Base-by-base conservation (phyloP, 2,329 filamentous ascomycete genomes). In the Emmonsiellopsis sp. region DNA sequence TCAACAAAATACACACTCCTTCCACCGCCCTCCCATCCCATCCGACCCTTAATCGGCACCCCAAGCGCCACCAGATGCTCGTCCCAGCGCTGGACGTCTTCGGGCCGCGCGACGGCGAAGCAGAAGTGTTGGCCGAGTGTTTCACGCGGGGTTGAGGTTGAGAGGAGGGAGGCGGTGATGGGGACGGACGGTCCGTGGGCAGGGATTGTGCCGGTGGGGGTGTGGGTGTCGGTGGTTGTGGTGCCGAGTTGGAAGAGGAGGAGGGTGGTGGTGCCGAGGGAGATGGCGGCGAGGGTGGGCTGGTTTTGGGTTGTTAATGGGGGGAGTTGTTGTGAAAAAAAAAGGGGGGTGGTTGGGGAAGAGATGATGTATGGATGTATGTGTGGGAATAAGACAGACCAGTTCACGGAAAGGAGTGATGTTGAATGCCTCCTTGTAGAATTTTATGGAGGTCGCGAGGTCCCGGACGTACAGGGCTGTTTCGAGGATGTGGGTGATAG, bases 1-100 rank as follows among this genome's bases (percentile, higher is more conserved):
- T 66, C 64, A 41, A 60, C 59, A 52, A 66, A 66, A 58, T 66
- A 66, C 32, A 66, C 61, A 52, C 64, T 66, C 48, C 58, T 59
- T 11, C 64, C 64, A 13, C 64, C 64, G 2, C 57, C 50, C 9
- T 61, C 56, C 64, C 64, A 66, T 5, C 65, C 54, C 55, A 65
- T 63, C 16, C 55, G 58, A 1, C 57, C 62, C 7, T 51, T 54
- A 9, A 65, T 56, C 31, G 61, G 55, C 1, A 64, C 63, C 10
- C 61, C 56, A 16, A 55, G 55, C n/a, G 59, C 55, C 42, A 58
- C 49, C 32, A 66, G 55, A 56, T 62, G 60, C 20, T 55, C 53
- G 30, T 65, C 59, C 63, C 63, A 66, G 6, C 53, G 45, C 13
- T 50, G 40, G 35, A 66, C 64, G 20, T 63, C 63, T 7, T 59